phyloP scores from a whole-genome alignment of 306 rosid species.

The cucumber (Cucumis sativus) region Cucumber_9930_V3 NC_026660.2:18235001-18235500 shows the following conservation, averaged over 20 bases:
- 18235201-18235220: conserved; percentile 31
- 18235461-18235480: not conserved
- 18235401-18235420: not conserved
- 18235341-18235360: too few species aligned
- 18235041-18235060: conserved; percentile 27
- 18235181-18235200: conserved; percentile 41
- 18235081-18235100: conserved; percentile 19
- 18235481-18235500: not conserved
- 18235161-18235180: conserved; percentile 75
- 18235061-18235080: conserved; percentile 40
- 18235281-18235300: conserved; percentile 30
- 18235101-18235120: conserved; percentile 17
- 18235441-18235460: not conserved
- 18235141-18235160: conserved; percentile 76
- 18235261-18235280: conserved; percentile 10
- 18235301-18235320: conserved; percentile 20
- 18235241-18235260: conserved; percentile 43
- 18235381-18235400: not conserved
- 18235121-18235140: conserved; percentile 26
- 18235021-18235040: conserved; percentile 30
- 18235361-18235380: not conserved
- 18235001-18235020: conserved; percentile 19
- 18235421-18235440: not conserved
- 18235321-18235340: conserved; percentile 4
- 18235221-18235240: conserved; percentile 50